Percentiles rank a stretch among this genome's conserved stretches.
Evolutionary conservation across 1,139 yeast species (phyloP).

Genomic region (Saccharomycopsis crataegensis): DNA sequence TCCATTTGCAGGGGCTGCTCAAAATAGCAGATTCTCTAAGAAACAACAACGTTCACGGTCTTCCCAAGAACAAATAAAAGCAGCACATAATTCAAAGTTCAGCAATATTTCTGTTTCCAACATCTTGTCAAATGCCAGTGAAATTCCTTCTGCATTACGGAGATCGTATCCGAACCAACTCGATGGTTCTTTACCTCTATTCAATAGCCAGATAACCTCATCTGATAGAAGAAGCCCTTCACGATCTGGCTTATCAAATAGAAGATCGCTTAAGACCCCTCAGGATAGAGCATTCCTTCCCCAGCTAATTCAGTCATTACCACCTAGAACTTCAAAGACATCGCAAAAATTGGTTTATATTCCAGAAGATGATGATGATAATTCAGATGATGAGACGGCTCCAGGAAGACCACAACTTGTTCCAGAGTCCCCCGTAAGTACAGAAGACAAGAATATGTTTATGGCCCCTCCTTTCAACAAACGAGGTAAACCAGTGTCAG

Average conservation of each 20-base stretch:
- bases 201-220: background rate
- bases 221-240: constrained; percentile 19
- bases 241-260: constrained; percentile 29
- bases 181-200: constrained; percentile 1
- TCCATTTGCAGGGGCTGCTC: constrained; percentile 63
- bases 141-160: constrained; percentile 74
- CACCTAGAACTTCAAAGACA: constrained; percentile 79
- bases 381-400: constrained; percentile 22
- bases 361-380: constrained; percentile 44
- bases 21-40: constrained; percentile 10
- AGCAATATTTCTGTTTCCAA: constrained; percentile 69
- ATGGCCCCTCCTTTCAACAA: constrained; percentile 15
- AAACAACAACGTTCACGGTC: constrained; percentile 10
- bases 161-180: constrained; percentile 30
- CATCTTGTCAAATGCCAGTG: constrained; percentile 63
- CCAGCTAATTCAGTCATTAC: constrained; percentile 59
- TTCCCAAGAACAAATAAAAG: constrained; percentile 5
- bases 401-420: constrained; percentile 12
- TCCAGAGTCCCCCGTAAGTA: background rate
- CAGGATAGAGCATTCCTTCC: constrained; percentile 33
- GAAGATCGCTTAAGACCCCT: constrained; percentile 15
- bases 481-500: background rate
- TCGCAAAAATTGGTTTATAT: constrained; percentile 81
- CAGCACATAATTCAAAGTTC: constrained; percentile 27
- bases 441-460: background rate